Percentiles rank a stretch among this genome's conserved stretches.
Conservation (phyloP, 176 grass and related monocot genomes). For the Elymus sibiricus region DNA sequence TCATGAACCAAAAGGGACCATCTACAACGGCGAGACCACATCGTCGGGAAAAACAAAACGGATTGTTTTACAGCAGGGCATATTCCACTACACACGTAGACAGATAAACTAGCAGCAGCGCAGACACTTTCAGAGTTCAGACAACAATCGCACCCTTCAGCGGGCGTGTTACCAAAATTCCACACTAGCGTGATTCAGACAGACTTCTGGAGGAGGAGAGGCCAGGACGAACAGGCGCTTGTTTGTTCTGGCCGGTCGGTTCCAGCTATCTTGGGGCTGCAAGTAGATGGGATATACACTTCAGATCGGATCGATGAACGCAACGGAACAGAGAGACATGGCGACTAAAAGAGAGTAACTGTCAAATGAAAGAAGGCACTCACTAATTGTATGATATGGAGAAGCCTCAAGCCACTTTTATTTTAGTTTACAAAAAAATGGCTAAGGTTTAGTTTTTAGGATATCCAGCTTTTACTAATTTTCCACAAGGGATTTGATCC, state of each 20-base stretch:
- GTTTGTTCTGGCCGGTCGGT: slow-evolving; percentile 23
- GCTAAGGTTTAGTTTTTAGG: no score
- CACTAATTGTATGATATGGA: no score
- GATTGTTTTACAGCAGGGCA: slow-evolving; percentile 22
- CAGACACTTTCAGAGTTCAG: neutral
- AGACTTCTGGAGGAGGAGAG: neutral
- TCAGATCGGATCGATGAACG: neutral
- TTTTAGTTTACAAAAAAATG: no score
- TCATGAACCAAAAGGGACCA: neutral
- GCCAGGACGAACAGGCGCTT: no score
- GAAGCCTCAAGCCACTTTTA: no score
- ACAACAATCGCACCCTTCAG: slow-evolving; percentile 14
- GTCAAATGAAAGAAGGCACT: no score
- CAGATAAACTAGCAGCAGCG: slow-evolving; percentile 4
- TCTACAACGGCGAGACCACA: slow-evolving; percentile 35
- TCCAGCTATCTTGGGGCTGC: slow-evolving; percentile 38
- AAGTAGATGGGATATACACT: neutral
- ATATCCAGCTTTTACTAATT: no score
- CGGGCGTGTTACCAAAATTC: neutral
- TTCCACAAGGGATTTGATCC: no score
- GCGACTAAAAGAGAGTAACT: no score
- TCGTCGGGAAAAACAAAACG: slow-evolving; percentile 47
- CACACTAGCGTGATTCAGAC: neutral
- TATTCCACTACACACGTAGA: slow-evolving; percentile 33
- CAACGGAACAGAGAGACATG: neutral